Base-by-base conservation (phyloP, 2,329 filamentous ascomycete genomes). In the Kalmusia sp. region DNA sequence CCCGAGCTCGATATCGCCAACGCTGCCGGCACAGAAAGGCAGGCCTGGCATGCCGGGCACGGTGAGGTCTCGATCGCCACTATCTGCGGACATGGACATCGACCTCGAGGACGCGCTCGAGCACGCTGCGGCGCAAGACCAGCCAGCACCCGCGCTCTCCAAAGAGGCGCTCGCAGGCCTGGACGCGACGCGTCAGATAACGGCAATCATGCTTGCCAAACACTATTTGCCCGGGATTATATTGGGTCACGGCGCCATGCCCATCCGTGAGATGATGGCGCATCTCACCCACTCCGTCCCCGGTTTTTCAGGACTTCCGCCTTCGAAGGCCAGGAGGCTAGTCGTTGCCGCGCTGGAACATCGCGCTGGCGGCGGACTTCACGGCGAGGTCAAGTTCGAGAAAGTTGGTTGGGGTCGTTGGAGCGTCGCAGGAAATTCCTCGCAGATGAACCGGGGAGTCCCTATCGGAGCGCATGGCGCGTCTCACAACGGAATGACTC, bases 361-460 rank as follows among this genome's bases (percentile, higher is more conserved):
- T 65, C 88, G 90, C 64, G 80, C 80, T n/a, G 81, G 78, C 40
- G 82, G 81, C 50, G 82, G 81, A 41, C 71, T 84, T 56, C 81
- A 87, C 57, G 87, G 88, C 61, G 87, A 91, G 63, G 88, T 95
- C 66, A 83, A 88, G 70, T 98, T 96, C 71, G 90, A 96, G 75
- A 98, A 98, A 81, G 92, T 97, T 54, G 93, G 93, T 69, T 98
- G 93, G 93, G 95, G 95, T 54, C 87, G 92, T 62, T 99, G 93
- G 93, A 90, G 96, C 75, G 95, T 71, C 15, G 68, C 65, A n/a
- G 65, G 62, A 39, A 65, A 69, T 9, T 51, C 54, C 25, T 55
- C 93, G 57, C 87, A 87, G 70, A 83, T 86, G 71, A 54, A 50
- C 33, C 65, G 58, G 25, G 65, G 68, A 17, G 49, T 73, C 57